phyloP scores from a whole-genome alignment of 2,329 filamentous ascomycete species.

The Lojkania enalia region DNA sequence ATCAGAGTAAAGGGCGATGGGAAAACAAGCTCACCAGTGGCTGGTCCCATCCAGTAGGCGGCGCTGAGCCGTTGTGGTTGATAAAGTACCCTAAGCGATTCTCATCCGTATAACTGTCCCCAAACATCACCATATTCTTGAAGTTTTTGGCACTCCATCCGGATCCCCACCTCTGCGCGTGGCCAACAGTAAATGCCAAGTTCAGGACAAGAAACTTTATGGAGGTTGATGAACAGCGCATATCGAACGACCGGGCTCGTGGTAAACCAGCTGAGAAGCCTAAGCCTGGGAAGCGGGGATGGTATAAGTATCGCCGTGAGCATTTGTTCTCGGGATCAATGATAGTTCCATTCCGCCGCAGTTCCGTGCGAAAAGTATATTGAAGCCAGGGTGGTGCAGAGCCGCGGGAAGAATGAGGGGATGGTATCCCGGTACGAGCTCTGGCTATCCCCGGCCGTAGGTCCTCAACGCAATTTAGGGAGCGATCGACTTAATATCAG shows the following conservation, averaged over 20 bases:
- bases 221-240: constrained; percentile 24
- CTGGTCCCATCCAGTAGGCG: constrained; percentile 63
- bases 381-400: constrained; percentile 17
- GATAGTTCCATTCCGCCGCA: constrained; percentile 19
- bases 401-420: constrained; percentile 13
- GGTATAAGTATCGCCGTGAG: constrained; percentile 14
- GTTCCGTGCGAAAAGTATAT: constrained; percentile 10
- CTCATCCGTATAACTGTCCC: constrained; percentile 78
- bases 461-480: constrained; percentile 17
- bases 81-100: constrained; percentile 67
- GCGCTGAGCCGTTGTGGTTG: constrained; percentile 58
- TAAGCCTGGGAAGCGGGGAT: constrained; percentile 6
- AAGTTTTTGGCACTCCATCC: constrained; percentile 54
- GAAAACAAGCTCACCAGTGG: constrained; percentile 53
- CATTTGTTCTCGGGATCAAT: constrained; percentile 2
- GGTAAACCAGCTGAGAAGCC: constrained; percentile 12
- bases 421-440: not conserved
- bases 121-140: constrained; percentile 69
- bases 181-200: constrained; percentile 22
- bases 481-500: constrained; percentile 23
- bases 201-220: constrained; percentile 24
- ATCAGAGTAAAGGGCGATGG: too few species aligned
- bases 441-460: constrained; percentile 5
- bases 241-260: constrained; percentile 18
- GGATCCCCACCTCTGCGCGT: constrained; percentile 11